phyloP scores from a whole-genome alignment of 176 grass and related monocot genomes.

The Tuctoria greenei region DNA sequence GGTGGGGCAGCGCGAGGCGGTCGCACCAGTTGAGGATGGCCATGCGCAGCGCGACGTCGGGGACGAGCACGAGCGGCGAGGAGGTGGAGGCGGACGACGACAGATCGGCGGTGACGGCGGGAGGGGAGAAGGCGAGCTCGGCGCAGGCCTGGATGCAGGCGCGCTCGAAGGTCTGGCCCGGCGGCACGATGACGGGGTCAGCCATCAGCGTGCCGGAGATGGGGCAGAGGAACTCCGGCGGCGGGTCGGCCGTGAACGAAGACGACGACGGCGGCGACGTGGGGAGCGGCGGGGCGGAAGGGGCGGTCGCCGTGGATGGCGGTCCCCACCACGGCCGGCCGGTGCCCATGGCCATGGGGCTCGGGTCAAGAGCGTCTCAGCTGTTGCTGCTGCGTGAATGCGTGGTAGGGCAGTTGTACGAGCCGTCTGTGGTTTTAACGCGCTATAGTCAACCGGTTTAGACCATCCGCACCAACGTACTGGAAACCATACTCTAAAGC shows the following conservation, averaged over 20 bases:
- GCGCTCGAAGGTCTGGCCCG: slow-evolving; percentile 80
- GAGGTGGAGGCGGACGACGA: slow-evolving; percentile 23
- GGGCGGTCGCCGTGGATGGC: neutral
- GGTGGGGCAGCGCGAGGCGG: slow-evolving; percentile 50
- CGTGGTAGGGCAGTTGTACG: neutral
- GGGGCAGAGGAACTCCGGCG: slow-evolving; percentile 82
- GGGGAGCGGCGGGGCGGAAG: neutral
- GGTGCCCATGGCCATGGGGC: slow-evolving; percentile 44
- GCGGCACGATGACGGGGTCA: slow-evolving; percentile 64
- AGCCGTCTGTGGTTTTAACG: slow-evolving; percentile 20
- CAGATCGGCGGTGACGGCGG: slow-evolving; percentile 47
- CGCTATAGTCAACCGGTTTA: neutral
- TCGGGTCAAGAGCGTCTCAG: neutral
- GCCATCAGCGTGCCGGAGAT: slow-evolving; percentile 88
- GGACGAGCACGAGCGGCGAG: slow-evolving; percentile 59
- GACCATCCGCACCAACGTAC: too few species aligned
- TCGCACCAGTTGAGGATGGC: slow-evolving; percentile 91
- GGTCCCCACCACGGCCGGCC: slow-evolving; percentile 44
- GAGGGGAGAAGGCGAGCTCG: slow-evolving; percentile 60
- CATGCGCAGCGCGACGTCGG: slow-evolving; percentile 73
- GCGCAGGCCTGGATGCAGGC: slow-evolving; percentile 84
- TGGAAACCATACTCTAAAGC: too few species aligned
- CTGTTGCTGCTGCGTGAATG: neutral
- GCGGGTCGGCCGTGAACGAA: slow-evolving; percentile 57
- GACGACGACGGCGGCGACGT: slow-evolving; percentile 43